Percentiles rank a stretch among this genome's conserved stretches.
These are phyloP conservation scores for Pinus albicaulis DNA, from an alignment of 75 land plant genomes.

Conservation along the genomic window DNA sequence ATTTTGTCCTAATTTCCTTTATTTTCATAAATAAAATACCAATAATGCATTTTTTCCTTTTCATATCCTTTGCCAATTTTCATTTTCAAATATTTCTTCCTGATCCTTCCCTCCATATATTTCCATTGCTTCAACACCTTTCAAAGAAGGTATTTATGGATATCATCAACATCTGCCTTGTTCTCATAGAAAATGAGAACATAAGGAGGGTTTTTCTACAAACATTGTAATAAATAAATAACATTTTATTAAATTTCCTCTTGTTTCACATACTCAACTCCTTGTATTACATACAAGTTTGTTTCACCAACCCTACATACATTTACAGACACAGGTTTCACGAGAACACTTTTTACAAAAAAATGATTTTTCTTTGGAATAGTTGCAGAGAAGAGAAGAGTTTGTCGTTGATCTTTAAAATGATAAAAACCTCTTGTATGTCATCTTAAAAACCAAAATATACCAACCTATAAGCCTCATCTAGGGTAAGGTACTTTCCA, in stretches of 20 bases:
- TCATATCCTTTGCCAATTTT: too few species aligned
- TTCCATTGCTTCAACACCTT: conserved; percentile 94
- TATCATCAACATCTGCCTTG: conserved; percentile 95
- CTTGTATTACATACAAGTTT: conserved; percentile 92
- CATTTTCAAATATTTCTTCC: too few species aligned
- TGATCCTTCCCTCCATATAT: conserved; percentile 96
- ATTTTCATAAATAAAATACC: too few species aligned
- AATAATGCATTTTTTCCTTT: too few species aligned
- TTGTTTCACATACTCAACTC: conserved; percentile 94
- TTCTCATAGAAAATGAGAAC: conserved; percentile 91
- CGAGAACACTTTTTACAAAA: conserved; percentile 87
- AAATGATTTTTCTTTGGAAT: conserved; percentile 93
- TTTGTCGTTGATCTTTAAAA: conserved; percentile 83
- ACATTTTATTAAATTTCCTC: conserved; percentile 96
- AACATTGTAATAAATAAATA: conserved; percentile 84
- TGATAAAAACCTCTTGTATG: conserved; percentile 87
- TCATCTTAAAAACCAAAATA: conserved; percentile 95
- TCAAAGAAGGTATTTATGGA: conserved; percentile 87
- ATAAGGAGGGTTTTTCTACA: conserved; percentile 91
- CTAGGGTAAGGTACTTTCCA: conserved; percentile 70
- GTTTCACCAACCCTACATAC: conserved; percentile 95
- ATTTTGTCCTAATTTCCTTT: too few species aligned
- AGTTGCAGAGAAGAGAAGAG: conserved; percentile 87
- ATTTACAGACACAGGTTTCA: conserved; percentile 86
- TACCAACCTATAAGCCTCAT: conserved; percentile 84